Evolutionary conservation across 306 rosid species (phyloP).

Genomic region (Abrus pulchellus): DNA sequence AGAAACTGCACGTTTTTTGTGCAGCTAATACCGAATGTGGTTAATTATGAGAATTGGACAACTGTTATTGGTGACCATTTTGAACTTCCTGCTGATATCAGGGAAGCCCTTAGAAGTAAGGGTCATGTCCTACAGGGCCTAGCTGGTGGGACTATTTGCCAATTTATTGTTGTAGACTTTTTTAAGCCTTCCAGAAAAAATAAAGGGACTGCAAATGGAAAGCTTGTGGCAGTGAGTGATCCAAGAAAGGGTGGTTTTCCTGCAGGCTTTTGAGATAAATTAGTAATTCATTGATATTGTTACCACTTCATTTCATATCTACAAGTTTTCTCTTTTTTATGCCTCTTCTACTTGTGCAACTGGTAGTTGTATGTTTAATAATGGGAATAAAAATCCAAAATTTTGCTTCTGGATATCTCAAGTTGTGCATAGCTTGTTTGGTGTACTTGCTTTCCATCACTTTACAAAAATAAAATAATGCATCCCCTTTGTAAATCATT

Average conservation of each 20-base stretch:
- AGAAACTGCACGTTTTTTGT: slow-evolving; percentile 34
- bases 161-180: slow-evolving; percentile 61
- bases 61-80: slow-evolving; percentile 71
- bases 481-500: background rate
- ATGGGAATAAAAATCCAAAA: background rate
- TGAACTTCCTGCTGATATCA: slow-evolving; percentile 66
- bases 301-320: background rate
- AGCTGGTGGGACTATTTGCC: slow-evolving; percentile 72
- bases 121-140: slow-evolving; percentile 77
- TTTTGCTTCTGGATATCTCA: background rate
- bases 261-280: slow-evolving; percentile 65
- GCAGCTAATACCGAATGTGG: slow-evolving; percentile 81
- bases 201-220: slow-evolving; percentile 45
- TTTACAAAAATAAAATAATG: too few species aligned
- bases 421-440: background rate
- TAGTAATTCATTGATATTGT: background rate
- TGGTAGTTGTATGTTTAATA: background rate
- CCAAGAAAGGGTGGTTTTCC: slow-evolving; percentile 95
- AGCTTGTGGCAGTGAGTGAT: slow-evolving; percentile 88
- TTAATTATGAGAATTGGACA: slow-evolving; percentile 85
- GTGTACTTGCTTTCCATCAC: too few species aligned
- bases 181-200: slow-evolving; percentile 26
- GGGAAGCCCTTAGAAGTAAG: slow-evolving; percentile 67
- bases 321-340: background rate
- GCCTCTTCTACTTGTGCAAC: background rate